phyloP scores from a whole-genome alignment of 768 basidiomycete genomes.

The Mycena venus region DNA sequence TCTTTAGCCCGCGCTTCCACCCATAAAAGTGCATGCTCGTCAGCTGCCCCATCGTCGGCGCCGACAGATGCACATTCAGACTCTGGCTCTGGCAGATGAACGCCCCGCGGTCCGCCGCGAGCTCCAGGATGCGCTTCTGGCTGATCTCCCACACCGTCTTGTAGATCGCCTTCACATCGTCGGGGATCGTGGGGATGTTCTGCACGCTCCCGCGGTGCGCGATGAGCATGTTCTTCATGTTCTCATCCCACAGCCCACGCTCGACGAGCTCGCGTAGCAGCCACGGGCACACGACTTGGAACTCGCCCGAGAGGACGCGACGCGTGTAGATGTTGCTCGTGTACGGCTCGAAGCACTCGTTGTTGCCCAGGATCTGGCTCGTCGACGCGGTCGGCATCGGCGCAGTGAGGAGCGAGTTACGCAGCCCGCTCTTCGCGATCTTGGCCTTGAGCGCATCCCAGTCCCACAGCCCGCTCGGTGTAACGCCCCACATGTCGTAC shows the following conservation, averaged over 20 bases:
- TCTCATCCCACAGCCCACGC: conserved; percentile 79
- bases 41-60: conserved; percentile 80
- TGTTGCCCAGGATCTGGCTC: conserved; percentile 86
- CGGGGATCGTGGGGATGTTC: conserved; percentile 76
- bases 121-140: conserved; percentile 86
- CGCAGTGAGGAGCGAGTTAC: conserved; percentile 84
- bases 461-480: conserved; percentile 78
- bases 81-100: conserved; percentile 89
- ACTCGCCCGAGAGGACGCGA: conserved; percentile 87
- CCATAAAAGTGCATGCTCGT: conserved; percentile 89
- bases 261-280: conserved; percentile 85
- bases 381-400: conserved; percentile 93
- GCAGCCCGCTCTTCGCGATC: conserved; percentile 73
- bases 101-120: conserved; percentile 87
- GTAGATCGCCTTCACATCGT: conserved; percentile 86
- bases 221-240: conserved; percentile 37
- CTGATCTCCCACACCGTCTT: conserved; percentile 92
- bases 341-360: conserved; percentile 91
- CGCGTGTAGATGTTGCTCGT: conserved; percentile 91
- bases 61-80: conserved; percentile 81
- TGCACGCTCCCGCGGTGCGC: conserved; percentile 49
- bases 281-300: conserved; percentile 91
- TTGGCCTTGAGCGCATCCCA: conserved; percentile 80
- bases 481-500: conserved; percentile 85
- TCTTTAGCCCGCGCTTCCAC: conserved; percentile 90